Percentiles rank a stretch among this genome's conserved stretches.
Evolutionary conservation across 176 grass and related monocot genomes (phyloP).

Genomic region (Coix lacrymajobi): DNA sequence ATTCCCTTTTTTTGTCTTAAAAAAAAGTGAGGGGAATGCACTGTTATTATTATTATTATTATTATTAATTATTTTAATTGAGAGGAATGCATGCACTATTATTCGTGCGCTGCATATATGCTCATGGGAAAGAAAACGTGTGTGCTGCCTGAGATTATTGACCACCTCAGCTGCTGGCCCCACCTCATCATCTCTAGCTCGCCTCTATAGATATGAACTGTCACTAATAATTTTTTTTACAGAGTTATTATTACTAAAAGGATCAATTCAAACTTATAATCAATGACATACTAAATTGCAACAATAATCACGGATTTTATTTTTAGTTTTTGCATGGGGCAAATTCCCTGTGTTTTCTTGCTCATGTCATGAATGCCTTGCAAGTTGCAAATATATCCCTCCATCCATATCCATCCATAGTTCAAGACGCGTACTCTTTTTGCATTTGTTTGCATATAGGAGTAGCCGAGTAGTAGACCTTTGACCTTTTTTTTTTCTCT

Average conservation of each 20-base stretch:
- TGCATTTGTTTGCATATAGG: not conserved
- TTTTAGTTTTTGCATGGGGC: not conserved
- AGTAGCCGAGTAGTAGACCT: not conserved
- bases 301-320: not conserved
- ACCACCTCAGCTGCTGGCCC: not conserved
- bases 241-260: too few relatives aligned
- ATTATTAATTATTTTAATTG: not conserved
- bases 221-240: too few relatives aligned
- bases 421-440: not conserved
- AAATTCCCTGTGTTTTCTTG: not conserved
- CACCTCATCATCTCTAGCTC: not conserved
- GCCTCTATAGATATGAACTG: not conserved
- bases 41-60: not conserved
- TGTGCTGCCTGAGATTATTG: slow-evolving; percentile 14
- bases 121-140: not conserved
- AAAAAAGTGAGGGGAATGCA: not conserved
- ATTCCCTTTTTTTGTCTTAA: not conserved
- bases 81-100: not conserved
- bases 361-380: not conserved
- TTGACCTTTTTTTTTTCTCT: slow-evolving; percentile 2
- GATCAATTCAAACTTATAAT: not conserved
- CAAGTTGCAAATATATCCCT: not conserved
- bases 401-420: slow-evolving; percentile 9
- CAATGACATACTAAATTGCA: not conserved
- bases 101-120: not conserved